Percentiles rank a stretch among this genome's conserved stretches.
Conservation (phyloP, 129 eudicot species). For the Helianthus annuus region DNA sequence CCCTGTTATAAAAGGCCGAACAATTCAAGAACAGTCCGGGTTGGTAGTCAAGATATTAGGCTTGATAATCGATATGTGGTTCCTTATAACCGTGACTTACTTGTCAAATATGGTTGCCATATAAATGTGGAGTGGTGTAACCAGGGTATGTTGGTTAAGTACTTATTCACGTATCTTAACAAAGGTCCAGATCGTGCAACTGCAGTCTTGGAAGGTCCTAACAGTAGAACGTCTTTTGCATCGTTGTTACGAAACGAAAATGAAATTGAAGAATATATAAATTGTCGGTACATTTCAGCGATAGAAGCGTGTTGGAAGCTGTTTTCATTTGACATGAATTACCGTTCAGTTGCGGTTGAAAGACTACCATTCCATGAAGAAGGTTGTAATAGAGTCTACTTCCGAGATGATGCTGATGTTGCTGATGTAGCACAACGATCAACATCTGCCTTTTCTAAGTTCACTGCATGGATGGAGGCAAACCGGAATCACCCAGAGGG, state of each 20-base stretch:
- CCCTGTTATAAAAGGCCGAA: not conserved
- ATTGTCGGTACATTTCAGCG: not conserved
- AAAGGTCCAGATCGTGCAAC: not conserved
- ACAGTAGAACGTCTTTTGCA: not conserved
- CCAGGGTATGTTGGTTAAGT: not conserved
- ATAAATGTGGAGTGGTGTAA: not conserved
- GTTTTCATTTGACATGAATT: not conserved
- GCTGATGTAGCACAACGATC: too few species aligned
- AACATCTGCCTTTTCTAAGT: too few species aligned
- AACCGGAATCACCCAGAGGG: too few species aligned
- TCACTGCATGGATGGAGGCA: too few species aligned
- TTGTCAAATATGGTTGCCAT: slow-evolving; percentile 1
- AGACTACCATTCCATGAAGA: not conserved
- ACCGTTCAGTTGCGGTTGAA: not conserved
- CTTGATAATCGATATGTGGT: slow-evolving; percentile 5
- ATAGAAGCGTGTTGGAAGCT: not conserved
- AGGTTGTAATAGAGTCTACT: too few species aligned
- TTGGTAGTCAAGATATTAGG: not conserved
- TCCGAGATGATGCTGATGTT: too few species aligned
- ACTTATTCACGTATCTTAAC: not conserved
- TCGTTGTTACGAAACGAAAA: not conserved
- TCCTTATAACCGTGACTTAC: not conserved
- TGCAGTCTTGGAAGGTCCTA: not conserved
- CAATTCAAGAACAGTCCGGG: not conserved
- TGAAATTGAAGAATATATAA: not conserved